Percentiles rank a stretch among this genome's conserved stretches.
Conservation (phyloP, 2,329 filamentous ascomycete genomes). For the Alternaria longipes region DNA sequence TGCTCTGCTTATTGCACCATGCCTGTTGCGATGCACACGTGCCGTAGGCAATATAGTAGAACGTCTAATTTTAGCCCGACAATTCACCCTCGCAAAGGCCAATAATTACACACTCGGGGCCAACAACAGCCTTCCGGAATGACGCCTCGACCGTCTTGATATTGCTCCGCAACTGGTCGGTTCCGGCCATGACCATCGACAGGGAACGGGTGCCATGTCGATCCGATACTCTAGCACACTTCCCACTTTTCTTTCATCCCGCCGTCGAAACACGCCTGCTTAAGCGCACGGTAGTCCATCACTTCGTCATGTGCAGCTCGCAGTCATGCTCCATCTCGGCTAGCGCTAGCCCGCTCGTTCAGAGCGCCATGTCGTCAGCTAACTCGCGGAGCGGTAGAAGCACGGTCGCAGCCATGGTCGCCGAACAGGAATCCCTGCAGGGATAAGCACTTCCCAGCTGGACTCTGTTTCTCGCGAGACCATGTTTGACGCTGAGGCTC, state of each 20-base stretch:
- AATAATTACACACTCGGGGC: conserved; percentile 33
- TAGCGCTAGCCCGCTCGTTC: conserved; percentile 40
- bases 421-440: conserved; percentile 37
- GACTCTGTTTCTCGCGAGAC: conserved; percentile 17
- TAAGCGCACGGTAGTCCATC: conserved; percentile 31
- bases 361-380: conserved; percentile 41
- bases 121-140: conserved; percentile 34
- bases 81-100: conserved; percentile 15
- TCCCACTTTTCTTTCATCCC: conserved; percentile 22
- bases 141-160: conserved; percentile 13
- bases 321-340: conserved; percentile 35
- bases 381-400: conserved; percentile 33
- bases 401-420: conserved; percentile 43
- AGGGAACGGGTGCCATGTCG: conserved; percentile 30
- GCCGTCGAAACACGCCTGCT: conserved; percentile 35
- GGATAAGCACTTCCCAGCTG: conserved; percentile 28
- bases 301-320: conserved; percentile 46
- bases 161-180: conserved; percentile 27
- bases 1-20: conserved; percentile 39
- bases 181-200: conserved; percentile 25
- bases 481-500: conserved; percentile 25
- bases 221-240: conserved; percentile 20
- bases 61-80: conserved; percentile 44
- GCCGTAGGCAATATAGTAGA: conserved; percentile 46
- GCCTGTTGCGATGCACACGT: conserved; percentile 43